Evolutionary conservation across 345 rosid species (phyloP).

Genomic region (Ailanthus altissimus): DNA sequence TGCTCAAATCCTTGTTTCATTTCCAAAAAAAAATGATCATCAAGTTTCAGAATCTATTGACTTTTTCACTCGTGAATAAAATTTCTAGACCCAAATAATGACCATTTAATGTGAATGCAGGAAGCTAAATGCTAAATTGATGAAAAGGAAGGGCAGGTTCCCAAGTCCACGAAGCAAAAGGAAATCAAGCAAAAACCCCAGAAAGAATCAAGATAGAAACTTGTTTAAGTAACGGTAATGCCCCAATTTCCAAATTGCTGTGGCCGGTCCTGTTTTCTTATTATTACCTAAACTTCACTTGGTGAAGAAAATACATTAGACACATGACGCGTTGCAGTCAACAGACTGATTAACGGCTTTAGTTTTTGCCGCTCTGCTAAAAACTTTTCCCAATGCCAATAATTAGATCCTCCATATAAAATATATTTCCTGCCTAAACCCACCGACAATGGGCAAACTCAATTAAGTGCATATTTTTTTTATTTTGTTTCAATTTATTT

Average conservation of each 20-base stretch:
- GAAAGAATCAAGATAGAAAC: no score
- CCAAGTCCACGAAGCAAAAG: constrained; percentile 18
- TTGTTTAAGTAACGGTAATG: neutral
- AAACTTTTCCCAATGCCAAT: neutral
- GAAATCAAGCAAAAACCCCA: neutral
- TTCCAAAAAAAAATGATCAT: no score
- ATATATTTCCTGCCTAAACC: neutral
- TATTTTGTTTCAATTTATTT: neutral
- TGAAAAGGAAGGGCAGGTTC: neutral
- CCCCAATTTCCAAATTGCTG: neutral
- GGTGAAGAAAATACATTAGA: neutral
- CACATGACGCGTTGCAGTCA: neutral
- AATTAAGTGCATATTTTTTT: neutral
- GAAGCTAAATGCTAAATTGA: neutral
- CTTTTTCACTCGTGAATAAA: neutral
- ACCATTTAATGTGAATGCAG: neutral
- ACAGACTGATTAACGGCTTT: neutral
- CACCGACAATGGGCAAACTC: neutral
- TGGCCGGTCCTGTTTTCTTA: neutral
- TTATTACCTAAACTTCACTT: neutral
- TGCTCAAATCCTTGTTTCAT: neutral
- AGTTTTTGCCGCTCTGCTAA: neutral
- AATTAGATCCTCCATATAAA: no score
- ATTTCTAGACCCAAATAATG: neutral
- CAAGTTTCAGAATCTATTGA: neutral